Evolutionary conservation across 2,329 filamentous ascomycete genomes (phyloP).

Genomic region (Penicillium hesseltinei): DNA sequence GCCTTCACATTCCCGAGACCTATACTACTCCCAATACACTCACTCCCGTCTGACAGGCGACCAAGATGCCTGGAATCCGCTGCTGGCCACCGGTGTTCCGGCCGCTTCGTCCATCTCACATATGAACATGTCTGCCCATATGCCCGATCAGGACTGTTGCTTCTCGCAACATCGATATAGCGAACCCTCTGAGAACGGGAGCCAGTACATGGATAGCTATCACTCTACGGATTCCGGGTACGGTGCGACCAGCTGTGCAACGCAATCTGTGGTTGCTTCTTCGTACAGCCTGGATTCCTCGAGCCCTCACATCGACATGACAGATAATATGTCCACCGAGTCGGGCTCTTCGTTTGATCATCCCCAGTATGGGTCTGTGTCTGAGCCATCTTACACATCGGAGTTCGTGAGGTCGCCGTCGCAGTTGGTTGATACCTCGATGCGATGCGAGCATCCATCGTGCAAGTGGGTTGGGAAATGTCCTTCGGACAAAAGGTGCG

Average conservation of each 20-base stretch:
- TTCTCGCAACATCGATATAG: constrained; percentile 29
- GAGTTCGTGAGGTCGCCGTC: constrained; percentile 52
- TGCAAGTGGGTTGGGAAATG: constrained; percentile 41
- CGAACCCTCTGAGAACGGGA: constrained; percentile 33
- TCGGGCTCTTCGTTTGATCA: constrained; percentile 20
- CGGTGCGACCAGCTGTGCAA: constrained; percentile 30
- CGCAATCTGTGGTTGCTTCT: constrained; percentile 29
- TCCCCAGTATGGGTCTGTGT: constrained; percentile 7
- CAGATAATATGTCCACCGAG: constrained; percentile 25
- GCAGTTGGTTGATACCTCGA: constrained; percentile 45
- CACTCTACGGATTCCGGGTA: constrained; percentile 39
- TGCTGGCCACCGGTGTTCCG: constrained; percentile 31
- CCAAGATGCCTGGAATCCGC: constrained; percentile 36
- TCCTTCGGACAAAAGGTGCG: constrained; percentile 43
- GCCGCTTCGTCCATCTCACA: constrained; percentile 19
- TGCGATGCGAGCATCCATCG: constrained; percentile 31
- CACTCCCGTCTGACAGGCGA: constrained; percentile 18
- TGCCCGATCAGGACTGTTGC: constrained; percentile 22
- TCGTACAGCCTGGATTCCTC: constrained; percentile 31
- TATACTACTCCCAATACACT: constrained; percentile 26
- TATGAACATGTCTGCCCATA: constrained; percentile 18
- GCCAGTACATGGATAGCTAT: constrained; percentile 31
- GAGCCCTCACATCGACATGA: constrained; percentile 25
- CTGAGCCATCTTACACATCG: constrained; percentile 9
- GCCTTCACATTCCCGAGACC: constrained; percentile 17